phyloP scores from a whole-genome alignment of 192 early-diverging fungal species.

The Mortierella hygrophila region DNA sequence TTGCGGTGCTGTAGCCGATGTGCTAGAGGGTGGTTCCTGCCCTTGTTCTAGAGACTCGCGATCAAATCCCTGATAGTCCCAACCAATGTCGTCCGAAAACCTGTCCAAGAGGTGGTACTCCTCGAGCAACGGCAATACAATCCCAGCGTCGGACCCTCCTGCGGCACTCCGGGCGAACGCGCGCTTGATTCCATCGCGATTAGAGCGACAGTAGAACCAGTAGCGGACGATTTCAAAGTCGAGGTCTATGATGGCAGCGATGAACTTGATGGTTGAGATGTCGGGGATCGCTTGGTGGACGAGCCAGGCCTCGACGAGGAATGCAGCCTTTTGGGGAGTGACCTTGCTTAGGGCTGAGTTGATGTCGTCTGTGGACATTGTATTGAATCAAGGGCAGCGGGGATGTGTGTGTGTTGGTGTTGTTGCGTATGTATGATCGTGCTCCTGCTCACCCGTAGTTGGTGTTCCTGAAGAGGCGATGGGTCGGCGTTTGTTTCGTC shows the following conservation, averaged over 20 bases:
- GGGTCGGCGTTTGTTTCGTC: no score
- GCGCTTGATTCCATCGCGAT: constrained; percentile 8
- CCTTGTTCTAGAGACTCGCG: background rate
- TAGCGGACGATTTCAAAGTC: constrained; percentile 14
- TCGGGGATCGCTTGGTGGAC: constrained; percentile 11
- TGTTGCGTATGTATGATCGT: background rate
- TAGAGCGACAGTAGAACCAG: constrained; percentile 26
- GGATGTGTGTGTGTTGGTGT: background rate
- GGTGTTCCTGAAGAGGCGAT: no score
- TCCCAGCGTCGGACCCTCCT: background rate
- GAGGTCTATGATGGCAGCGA: background rate
- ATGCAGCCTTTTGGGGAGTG: background rate
- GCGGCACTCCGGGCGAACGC: background rate
- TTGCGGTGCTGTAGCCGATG: background rate
- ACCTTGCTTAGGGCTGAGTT: background rate
- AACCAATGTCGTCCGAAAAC: constrained; percentile 7
- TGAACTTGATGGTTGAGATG: constrained; percentile 5
- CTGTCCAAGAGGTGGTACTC: constrained; percentile 11
- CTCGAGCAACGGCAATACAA: constrained; percentile 1
- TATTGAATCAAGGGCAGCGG: background rate
- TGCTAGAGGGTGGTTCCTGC: background rate
- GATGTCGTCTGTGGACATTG: constrained; percentile 1
- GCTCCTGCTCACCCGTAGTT: no score
- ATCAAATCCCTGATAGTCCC: background rate
- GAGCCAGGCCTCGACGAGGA: constrained; percentile 18